Evolutionary conservation across 176 grass and related monocot species (phyloP).

Genomic region (Raddia distichophylla): DNA sequence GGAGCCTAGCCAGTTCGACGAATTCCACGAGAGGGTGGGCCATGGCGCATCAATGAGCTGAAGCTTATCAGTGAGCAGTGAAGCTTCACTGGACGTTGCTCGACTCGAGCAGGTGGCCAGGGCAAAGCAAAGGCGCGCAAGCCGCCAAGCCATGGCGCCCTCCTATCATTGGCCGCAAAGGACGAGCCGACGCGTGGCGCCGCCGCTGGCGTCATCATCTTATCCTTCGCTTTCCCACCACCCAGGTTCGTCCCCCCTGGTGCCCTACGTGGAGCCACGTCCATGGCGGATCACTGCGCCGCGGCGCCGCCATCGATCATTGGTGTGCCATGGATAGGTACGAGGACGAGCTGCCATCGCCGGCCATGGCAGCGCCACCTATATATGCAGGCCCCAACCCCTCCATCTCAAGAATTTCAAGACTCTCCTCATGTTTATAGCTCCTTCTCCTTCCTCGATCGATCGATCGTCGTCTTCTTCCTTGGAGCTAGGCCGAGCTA

Average conservation of each 20-base stretch:
- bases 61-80: too few relatives aligned
- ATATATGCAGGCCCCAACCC: slow-evolving; percentile 30
- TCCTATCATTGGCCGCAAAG: slow-evolving; percentile 14
- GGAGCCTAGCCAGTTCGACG: too few relatives aligned
- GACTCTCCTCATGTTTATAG: not conserved
- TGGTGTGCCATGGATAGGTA: not conserved
- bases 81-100: not conserved
- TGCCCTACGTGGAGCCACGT: slow-evolving; percentile 48
- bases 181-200: slow-evolving; percentile 1
- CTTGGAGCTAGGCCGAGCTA: not conserved
- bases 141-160: not conserved
- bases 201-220: not conserved
- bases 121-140: too few relatives aligned
- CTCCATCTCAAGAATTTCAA: slow-evolving; percentile 62
- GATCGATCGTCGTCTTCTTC: not conserved
- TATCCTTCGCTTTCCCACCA: slow-evolving; percentile 29
- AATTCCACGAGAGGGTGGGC: not conserved
- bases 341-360: not conserved
- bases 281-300: not conserved
- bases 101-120: not conserved
- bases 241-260: slow-evolving; percentile 40
- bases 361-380: not conserved
- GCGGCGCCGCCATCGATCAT: too few relatives aligned
- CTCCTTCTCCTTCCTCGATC: not conserved
- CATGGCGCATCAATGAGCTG: not conserved